Conservation (phyloP, 495 filamentous ascomycete genomes). For the Penicillium flavigenum region DNA sequence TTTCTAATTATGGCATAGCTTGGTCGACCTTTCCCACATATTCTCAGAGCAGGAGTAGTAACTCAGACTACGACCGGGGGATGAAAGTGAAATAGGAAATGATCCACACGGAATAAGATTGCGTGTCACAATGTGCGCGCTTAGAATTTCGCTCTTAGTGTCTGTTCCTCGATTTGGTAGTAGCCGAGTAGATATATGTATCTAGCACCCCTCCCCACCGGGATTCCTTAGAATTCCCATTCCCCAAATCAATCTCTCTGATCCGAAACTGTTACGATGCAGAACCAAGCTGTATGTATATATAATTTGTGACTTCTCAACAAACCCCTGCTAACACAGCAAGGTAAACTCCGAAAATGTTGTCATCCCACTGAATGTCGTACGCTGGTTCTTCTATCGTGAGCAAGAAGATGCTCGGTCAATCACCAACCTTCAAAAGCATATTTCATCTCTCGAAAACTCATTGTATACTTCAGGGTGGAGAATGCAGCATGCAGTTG, state of each 20-base stretch:
- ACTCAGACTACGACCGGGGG: background rate
- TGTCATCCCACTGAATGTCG: background rate
- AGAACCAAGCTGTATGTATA: slow-evolving; percentile 1
- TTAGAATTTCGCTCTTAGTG: background rate
- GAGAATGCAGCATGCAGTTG: background rate
- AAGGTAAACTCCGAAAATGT: slow-evolving; percentile 1
- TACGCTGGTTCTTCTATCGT: background rate
- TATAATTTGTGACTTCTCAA: background rate
- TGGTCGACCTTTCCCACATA: background rate
- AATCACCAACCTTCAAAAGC: background rate
- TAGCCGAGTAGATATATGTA: background rate
- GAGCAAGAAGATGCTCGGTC: background rate
- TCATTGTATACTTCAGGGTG: background rate
- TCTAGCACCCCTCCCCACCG: background rate
- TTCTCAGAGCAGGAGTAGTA: slow-evolving; percentile 1
- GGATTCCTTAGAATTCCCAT: background rate
- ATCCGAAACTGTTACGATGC: background rate
- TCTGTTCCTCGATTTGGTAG: background rate
- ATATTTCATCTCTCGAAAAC: slow-evolving; percentile 2
- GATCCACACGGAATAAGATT: slow-evolving; percentile 1
- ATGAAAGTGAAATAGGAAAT: background rate
- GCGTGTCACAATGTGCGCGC: background rate
- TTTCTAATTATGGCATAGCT: slow-evolving; percentile 5
- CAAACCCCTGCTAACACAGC: background rate
- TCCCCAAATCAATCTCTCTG: background rate